These are phyloP conservation scores for Penicillium cosmopolitanum DNA, from an alignment of 495 filamentous ascomycete species.

Conservation along the genomic window DNA sequence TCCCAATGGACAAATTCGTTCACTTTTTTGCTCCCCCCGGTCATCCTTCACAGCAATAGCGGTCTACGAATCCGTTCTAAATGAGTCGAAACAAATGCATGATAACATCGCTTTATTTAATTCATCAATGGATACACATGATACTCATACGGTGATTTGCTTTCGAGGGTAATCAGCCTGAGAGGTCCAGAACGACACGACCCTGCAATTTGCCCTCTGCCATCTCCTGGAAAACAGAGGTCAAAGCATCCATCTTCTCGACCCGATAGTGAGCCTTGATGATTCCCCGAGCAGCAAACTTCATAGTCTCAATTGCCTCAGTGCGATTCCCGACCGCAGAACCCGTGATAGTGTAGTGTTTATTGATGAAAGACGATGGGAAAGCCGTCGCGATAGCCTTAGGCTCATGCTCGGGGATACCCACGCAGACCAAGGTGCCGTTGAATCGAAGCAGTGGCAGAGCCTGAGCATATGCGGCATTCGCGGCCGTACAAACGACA, in stretches of 20 bases:
- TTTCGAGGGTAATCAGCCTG: slow-evolving; percentile 17
- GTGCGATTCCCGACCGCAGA: slow-evolving; percentile 65
- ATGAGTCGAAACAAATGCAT: too few relatives aligned
- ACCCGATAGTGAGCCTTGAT: slow-evolving; percentile 61
- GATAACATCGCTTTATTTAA: too few relatives aligned
- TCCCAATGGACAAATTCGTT: background rate
- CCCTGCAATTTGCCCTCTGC: slow-evolving; percentile 58
- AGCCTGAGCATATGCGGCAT: slow-evolving; percentile 65
- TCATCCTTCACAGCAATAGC: too few relatives aligned
- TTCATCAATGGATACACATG: too few relatives aligned
- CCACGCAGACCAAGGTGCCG: slow-evolving; percentile 68
- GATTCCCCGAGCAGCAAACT: slow-evolving; percentile 64
- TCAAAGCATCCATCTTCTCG: slow-evolving; percentile 66
- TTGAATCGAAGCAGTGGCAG: slow-evolving; percentile 63
- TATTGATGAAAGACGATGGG: slow-evolving; percentile 53
- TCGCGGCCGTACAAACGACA: slow-evolving; percentile 65
- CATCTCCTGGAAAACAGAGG: slow-evolving; percentile 65
- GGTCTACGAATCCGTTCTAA: too few relatives aligned
- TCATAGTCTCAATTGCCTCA: slow-evolving; percentile 68
- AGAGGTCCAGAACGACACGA: slow-evolving; percentile 62
- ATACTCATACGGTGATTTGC: too few relatives aligned
- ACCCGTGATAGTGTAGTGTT: slow-evolving; percentile 60
- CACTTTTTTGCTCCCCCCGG: too few relatives aligned
- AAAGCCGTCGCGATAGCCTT: slow-evolving; percentile 60
- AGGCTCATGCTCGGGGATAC: slow-evolving; percentile 65